These are phyloP conservation scores for Cyclotella sp. DNA, from an alignment of 108 stramenopile genomes.

Conservation along the genomic window DNA sequence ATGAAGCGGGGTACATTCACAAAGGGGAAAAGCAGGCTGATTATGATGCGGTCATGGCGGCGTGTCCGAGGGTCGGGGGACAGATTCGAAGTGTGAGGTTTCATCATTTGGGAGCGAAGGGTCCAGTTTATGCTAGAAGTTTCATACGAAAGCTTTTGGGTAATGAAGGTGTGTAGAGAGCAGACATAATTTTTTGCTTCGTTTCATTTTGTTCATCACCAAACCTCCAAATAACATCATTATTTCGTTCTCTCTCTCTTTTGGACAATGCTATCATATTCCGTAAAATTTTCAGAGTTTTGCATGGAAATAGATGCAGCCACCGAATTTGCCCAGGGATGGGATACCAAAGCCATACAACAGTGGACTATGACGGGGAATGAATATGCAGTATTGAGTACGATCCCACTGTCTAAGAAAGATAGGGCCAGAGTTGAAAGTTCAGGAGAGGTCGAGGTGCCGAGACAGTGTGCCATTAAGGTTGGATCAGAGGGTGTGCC, in stretches of 20 bases:
- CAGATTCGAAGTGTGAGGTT: constrained; percentile 73
- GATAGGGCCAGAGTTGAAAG: constrained; percentile 49
- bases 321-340: constrained; percentile 78
- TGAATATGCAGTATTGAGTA: constrained; percentile 94
- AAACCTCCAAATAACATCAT: not conserved
- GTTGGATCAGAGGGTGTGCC: constrained; percentile 70
- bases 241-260: too few relatives aligned
- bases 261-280: too few relatives aligned
- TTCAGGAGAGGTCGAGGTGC: constrained; percentile 53
- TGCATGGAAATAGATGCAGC: constrained; percentile 98
- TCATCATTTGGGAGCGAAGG: constrained; percentile 70
- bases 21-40: constrained; percentile 42
- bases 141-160: constrained; percentile 81
- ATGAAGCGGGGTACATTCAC: constrained; percentile 16
- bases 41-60: constrained; percentile 25
- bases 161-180: constrained; percentile 83
- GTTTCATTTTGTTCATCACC: not conserved
- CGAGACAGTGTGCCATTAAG: constrained; percentile 67
- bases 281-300: constrained; percentile 63
- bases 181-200: not conserved
- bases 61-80: constrained; percentile 32
- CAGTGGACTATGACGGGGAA: constrained; percentile 86
- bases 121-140: constrained; percentile 79
- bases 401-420: constrained; percentile 67
- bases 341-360: constrained; percentile 77